phyloP scores from a whole-genome alignment of 768 basidiomycete genomes.

The Lyophyllum decastes region DNA sequence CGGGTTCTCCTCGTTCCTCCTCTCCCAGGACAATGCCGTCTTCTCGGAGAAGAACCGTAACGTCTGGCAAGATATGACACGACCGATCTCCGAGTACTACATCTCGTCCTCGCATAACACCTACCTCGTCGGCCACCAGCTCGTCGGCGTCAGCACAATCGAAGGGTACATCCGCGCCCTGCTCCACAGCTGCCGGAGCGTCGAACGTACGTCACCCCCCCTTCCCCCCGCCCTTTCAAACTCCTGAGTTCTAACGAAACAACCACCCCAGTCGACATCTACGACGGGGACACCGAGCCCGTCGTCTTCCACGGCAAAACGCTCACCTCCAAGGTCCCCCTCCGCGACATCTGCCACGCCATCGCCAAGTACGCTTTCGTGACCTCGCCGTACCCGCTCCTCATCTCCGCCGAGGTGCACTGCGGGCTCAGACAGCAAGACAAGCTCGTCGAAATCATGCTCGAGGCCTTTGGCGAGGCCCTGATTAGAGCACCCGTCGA shows the following conservation, averaged over 20 bases:
- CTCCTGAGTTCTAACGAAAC: too few species aligned
- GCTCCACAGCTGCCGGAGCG: constrained; percentile 88
- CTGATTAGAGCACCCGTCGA: constrained; percentile 43
- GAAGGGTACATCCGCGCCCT: constrained; percentile 94
- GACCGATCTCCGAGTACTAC: constrained; percentile 84
- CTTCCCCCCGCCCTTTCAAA: background rate
- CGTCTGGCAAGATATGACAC: constrained; percentile 84
- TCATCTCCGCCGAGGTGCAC: constrained; percentile 93
- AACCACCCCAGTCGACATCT: constrained; percentile 96
- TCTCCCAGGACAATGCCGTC: constrained; percentile 73
- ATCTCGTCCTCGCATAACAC: constrained; percentile 93
- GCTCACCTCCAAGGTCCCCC: constrained; percentile 78
- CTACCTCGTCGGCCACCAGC: constrained; percentile 84
- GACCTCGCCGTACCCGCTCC: constrained; percentile 86
- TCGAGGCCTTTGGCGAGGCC: constrained; percentile 41
- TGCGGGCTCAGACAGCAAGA: constrained; percentile 82
- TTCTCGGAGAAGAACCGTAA: constrained; percentile 42
- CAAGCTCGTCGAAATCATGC: constrained; percentile 75
- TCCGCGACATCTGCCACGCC: constrained; percentile 80
- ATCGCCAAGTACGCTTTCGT: constrained; percentile 90
- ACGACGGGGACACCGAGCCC: constrained; percentile 84
- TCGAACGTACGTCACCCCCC: constrained; percentile 67
- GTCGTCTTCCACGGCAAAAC: constrained; percentile 90
- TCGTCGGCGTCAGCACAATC: constrained; percentile 85
- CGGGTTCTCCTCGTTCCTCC: constrained; percentile 76